These are phyloP conservation scores for Cordyceps sp. DNA, from an alignment of 2,329 filamentous ascomycete species.

Conservation along the genomic window DNA sequence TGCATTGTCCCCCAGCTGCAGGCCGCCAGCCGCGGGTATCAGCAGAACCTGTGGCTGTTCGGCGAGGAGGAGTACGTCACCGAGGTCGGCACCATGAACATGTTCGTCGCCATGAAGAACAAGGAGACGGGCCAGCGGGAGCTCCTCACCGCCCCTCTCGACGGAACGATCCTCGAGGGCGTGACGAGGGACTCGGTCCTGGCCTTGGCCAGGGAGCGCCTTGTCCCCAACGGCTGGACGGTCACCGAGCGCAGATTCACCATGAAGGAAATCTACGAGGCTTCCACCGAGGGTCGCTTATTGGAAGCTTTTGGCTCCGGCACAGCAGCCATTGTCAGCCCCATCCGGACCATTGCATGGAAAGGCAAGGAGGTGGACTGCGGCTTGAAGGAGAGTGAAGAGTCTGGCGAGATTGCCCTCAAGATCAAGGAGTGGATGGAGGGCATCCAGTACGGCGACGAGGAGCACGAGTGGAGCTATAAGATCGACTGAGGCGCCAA, in stretches of 20 bases:
- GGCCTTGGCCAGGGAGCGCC: constrained; percentile 65
- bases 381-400: constrained; percentile 62
- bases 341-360: constrained; percentile 81
- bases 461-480: constrained; percentile 82
- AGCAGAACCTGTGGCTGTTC: constrained; percentile 97
- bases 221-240: constrained; percentile 75
- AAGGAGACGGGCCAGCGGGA: constrained; percentile 82
- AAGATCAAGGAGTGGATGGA: constrained; percentile 97
- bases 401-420: constrained; percentile 73
- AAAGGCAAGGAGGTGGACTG: constrained; percentile 68
- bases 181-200: constrained; percentile 88
- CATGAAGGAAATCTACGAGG: constrained; percentile 72
- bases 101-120: constrained; percentile 76
- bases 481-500: constrained; percentile 11
- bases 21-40: constrained; percentile 79
- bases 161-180: constrained; percentile 91
- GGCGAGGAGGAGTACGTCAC: constrained; percentile 91
- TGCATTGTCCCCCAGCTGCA: constrained; percentile 94
- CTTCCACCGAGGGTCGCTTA: constrained; percentile 67
- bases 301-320: constrained; percentile 89
- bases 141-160: constrained; percentile 84
- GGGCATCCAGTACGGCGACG: constrained; percentile 85
- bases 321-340: constrained; percentile 86
- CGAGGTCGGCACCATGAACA: constrained; percentile 97
- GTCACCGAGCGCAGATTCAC: constrained; percentile 81